Conservation (phyloP, 2,329 filamentous ascomycete species). For the Coleophoma eucalyptorum region DNA sequence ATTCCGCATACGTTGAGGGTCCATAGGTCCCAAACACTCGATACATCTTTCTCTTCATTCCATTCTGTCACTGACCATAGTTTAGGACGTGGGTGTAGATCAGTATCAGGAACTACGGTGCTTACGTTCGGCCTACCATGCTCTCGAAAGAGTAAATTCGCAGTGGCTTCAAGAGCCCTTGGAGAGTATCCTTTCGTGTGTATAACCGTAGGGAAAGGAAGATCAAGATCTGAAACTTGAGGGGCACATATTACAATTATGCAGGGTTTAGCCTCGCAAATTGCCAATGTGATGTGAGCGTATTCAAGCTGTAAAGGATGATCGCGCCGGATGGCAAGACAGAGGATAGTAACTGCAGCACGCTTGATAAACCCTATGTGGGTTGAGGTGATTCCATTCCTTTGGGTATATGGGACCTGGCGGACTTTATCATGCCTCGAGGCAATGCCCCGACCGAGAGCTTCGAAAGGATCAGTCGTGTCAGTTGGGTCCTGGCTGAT, state of each 20-base stretch:
- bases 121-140: neutral
- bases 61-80: constrained; percentile 26
- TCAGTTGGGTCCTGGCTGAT: constrained; percentile 35
- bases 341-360: constrained; percentile 42
- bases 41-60: constrained; percentile 22
- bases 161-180: constrained; percentile 44
- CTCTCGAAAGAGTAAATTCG: constrained; percentile 47
- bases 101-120: neutral
- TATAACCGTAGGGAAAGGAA: constrained; percentile 46
- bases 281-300: constrained; percentile 33
- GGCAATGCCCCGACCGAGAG: constrained; percentile 61
- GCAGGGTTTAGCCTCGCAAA: constrained; percentile 45
- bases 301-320: constrained; percentile 49
- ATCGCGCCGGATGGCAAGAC: constrained; percentile 31
- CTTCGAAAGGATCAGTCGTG: constrained; percentile 66
- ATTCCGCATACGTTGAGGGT: constrained; percentile 16
- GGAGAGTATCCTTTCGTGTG: constrained; percentile 44
- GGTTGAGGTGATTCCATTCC: constrained; percentile 46
- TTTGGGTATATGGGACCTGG: constrained; percentile 68
- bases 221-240: constrained; percentile 34
- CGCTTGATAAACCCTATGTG: constrained; percentile 27
- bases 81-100: constrained; percentile 6
- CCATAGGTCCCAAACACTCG: constrained; percentile 21
- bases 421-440: constrained; percentile 57
- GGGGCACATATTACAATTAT: constrained; percentile 50